These are phyloP conservation scores for Phytophthora sojae DNA, from an alignment of 352 stramenopile species.

Conservation along the genomic window DNA sequence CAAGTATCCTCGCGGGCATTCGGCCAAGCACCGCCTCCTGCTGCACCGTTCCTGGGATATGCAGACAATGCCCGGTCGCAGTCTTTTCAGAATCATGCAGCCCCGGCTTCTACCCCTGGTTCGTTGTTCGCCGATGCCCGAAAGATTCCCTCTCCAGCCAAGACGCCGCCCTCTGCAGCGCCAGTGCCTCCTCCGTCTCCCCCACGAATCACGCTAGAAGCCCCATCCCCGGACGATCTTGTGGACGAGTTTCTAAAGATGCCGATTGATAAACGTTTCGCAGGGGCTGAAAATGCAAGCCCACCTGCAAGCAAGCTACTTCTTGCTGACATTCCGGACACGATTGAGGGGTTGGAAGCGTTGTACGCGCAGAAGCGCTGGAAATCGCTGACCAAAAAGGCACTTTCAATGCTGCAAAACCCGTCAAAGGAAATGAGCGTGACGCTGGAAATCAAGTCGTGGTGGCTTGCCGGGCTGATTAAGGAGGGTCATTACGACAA, in stretches of 20 bases:
- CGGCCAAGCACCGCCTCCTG: slow-evolving; percentile 61
- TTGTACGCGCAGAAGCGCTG: slow-evolving; percentile 77
- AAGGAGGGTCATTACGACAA: slow-evolving; percentile 85
- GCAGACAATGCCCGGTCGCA: slow-evolving; percentile 52
- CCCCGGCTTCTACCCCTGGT: slow-evolving; percentile 16
- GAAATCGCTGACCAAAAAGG: slow-evolving; percentile 80
- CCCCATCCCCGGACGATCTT: slow-evolving; percentile 54
- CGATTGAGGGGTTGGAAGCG: slow-evolving; percentile 54
- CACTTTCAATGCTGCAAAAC: slow-evolving; percentile 75
- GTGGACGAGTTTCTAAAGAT: slow-evolving; percentile 74
- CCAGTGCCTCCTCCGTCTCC: slow-evolving; percentile 21
- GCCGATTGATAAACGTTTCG: slow-evolving; percentile 51
- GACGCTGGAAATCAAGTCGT: slow-evolving; percentile 81
- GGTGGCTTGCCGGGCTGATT: slow-evolving; percentile 82
- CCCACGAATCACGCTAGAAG: slow-evolving; percentile 33
- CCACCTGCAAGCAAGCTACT: slow-evolving; percentile 55
- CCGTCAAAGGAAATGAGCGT: slow-evolving; percentile 51
- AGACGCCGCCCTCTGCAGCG: slow-evolving; percentile 22
- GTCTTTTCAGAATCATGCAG: slow-evolving; percentile 41
- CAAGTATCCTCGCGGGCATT: slow-evolving; percentile 32
- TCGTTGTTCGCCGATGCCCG: slow-evolving; percentile 24
- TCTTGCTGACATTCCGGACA: slow-evolving; percentile 69
- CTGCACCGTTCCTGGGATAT: slow-evolving; percentile 77
- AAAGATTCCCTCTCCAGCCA: slow-evolving; percentile 26
- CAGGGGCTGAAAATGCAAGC: slow-evolving; percentile 16